Base-by-base conservation (phyloP, 1,284 basidiomycete species). In the Gomphus bonarii region DNA sequence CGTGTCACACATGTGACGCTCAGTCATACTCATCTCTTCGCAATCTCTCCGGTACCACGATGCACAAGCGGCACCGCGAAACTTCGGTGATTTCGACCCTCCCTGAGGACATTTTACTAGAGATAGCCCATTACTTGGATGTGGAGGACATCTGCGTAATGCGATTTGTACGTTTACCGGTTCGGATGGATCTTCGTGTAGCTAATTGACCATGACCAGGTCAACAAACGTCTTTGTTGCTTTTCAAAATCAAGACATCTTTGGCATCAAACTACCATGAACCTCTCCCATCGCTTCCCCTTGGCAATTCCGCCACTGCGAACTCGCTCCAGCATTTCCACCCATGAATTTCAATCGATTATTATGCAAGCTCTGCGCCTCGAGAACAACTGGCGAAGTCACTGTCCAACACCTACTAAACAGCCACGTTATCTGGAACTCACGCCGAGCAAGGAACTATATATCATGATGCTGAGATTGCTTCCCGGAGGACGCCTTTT, bases 381-480 rank as follows among this genome's bases (percentile, higher is more conserved):
- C 10, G 58, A 59, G 31, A 35, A 51, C 48, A 55, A 49, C 33
- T 59, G 58, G 58, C 58, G 58, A 33, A 55, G 46, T 20, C 22
- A 55, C 16, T 20, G 0, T 33, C 52, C 58, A 12, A 36, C 30
- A 40, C 58, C 58, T 16, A 20, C 20, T 5, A 59, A 30, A 33
- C n/a, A 16, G n/a, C 58, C 58, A 25, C 53, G 58, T 18, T 55
- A 55, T 42, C 18, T 59, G 12, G 43, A 55, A 18, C 54, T 59
- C 36, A 36, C 33, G 6, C 11, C 40, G 11, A 3, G 16, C 7
- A 55, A 59, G 40, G 54, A 55, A 2, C 33, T 31, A 5, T 31
- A 31, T 33, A 54, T 59, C 36, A 50, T 55, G 53, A 59, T 59
- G 58, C 38, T 59, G 18, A 38, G 58, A 14, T n/a, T 59, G n/a